These are phyloP conservation scores for Nitzschia sp. DNA, from an alignment of 108 stramenopile species.

Conservation along the genomic window DNA sequence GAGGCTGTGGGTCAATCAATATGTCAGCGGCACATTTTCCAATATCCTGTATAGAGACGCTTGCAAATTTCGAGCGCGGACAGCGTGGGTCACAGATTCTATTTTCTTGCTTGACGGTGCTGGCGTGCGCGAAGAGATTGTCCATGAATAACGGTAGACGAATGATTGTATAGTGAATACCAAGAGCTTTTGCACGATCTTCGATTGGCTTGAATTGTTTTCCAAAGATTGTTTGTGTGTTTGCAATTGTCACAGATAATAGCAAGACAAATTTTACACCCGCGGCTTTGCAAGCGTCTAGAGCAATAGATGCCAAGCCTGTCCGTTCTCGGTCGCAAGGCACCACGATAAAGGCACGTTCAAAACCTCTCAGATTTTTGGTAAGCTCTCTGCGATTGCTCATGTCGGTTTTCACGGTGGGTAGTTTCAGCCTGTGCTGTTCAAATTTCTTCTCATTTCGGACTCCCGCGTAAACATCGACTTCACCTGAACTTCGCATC, in stretches of 20 bases:
- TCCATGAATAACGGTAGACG: slow-evolving; percentile 35
- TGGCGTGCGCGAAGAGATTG: slow-evolving; percentile 12
- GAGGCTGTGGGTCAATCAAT: slow-evolving; percentile 6
- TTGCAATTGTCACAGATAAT: slow-evolving; percentile 24
- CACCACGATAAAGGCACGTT: slow-evolving; percentile 24
- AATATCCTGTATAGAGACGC: slow-evolving; percentile 18
- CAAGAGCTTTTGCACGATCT: slow-evolving; percentile 11
- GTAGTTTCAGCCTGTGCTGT: slow-evolving; percentile 1
- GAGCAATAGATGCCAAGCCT: slow-evolving; percentile 15
- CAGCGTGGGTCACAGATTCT: slow-evolving; percentile 21
- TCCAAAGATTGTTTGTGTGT: slow-evolving; percentile 30
- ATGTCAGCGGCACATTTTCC: slow-evolving; percentile 31
- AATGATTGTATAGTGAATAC: slow-evolving; percentile 18
- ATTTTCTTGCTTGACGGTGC: not conserved
- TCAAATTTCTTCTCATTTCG: slow-evolving; percentile 13
- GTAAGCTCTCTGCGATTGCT: slow-evolving; percentile 10
- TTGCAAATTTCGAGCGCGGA: slow-evolving; percentile 7
- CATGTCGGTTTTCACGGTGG: slow-evolving; percentile 16
- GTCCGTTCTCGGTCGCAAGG: slow-evolving; percentile 22
- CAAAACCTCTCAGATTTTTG: slow-evolving; percentile 15
- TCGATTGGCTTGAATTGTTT: slow-evolving; percentile 24
- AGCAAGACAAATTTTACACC: slow-evolving; percentile 21
- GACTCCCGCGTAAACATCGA: slow-evolving; percentile 19
- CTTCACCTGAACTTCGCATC: not conserved
- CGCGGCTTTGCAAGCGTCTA: slow-evolving; percentile 32